A percentile compares a stretch with the other conserved stretches of the same genome.
Conservation (phyloP, 208 protist genomes). For the Leishmania aethiopica region DNA sequence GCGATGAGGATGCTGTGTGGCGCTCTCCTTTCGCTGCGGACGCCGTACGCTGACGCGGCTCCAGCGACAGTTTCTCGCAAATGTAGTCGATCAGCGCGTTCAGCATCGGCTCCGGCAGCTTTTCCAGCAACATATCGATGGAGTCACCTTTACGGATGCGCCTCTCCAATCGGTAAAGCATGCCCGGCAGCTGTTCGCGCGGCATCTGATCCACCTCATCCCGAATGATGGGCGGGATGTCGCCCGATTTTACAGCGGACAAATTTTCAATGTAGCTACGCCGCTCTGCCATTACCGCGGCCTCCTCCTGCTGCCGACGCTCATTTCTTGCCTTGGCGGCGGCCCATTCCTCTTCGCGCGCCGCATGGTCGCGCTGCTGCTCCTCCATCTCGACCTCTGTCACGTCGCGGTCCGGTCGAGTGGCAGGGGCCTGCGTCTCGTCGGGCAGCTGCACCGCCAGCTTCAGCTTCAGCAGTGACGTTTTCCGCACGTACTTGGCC, state of each 20-base stretch:
- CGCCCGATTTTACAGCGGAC: slow-evolving; percentile 73
- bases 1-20: not conserved
- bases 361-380: slow-evolving; percentile 30
- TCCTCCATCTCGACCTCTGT: slow-evolving; percentile 77
- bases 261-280: slow-evolving; percentile 77
- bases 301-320: slow-evolving; percentile 54
- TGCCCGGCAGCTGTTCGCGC: slow-evolving; percentile 57
- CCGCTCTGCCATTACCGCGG: slow-evolving; percentile 65
- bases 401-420: slow-evolving; percentile 58
- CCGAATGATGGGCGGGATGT: slow-evolving; percentile 68
- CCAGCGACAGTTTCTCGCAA: slow-evolving; percentile 75
- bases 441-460: slow-evolving; percentile 77
- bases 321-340: slow-evolving; percentile 36
- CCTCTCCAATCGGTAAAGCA: slow-evolving; percentile 79
- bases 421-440: slow-evolving; percentile 50
- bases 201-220: slow-evolving; percentile 80
- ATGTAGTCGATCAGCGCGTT: slow-evolving; percentile 69
- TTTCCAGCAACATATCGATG: slow-evolving; percentile 82
- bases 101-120: slow-evolving; percentile 70
- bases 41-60: slow-evolving; percentile 23
- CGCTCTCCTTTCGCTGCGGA: not conserved
- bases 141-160: slow-evolving; percentile 70
- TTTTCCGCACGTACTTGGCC: slow-evolving; percentile 85
- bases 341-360: slow-evolving; percentile 33
- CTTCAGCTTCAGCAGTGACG: slow-evolving; percentile 52